Conservation (phyloP, 306 rosid species). For the Potentilla sterilis region DNA sequence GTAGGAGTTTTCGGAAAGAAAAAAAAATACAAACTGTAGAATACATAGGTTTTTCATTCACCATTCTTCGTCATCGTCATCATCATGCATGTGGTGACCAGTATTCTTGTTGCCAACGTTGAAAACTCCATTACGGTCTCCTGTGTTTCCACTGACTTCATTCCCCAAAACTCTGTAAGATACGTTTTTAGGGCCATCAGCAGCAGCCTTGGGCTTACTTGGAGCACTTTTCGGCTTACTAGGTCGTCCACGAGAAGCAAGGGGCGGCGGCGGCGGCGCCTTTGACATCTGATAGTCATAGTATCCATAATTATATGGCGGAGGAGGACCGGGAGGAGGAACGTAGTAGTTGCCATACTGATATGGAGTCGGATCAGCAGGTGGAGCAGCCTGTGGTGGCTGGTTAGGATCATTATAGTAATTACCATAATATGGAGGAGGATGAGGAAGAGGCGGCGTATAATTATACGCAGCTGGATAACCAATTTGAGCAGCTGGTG, state of each 20-base stretch:
- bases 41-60: background rate
- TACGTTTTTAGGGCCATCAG: background rate
- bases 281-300: background rate
- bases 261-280: background rate
- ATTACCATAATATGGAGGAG: constrained; percentile 1
- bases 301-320: background rate
- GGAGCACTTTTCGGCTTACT: background rate
- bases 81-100: background rate
- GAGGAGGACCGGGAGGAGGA: background rate
- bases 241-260: background rate
- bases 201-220: background rate
- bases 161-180: background rate
- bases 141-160: constrained; percentile 3
- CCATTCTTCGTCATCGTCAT: background rate
- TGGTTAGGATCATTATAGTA: background rate
- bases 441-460: background rate
- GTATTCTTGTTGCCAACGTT: constrained; percentile 6
- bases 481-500: background rate
- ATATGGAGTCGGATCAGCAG: constrained; percentile 5
- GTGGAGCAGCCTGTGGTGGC: constrained; percentile 6
- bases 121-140: constrained; percentile 1
- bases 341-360: background rate
- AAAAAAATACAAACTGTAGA: too few relatives aligned
- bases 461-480: background rate
- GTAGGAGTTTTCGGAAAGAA: background rate